These are phyloP conservation scores for Boechera retrofracta DNA, from an alignment of 345 rosid species.

Conservation along the genomic window DNA sequence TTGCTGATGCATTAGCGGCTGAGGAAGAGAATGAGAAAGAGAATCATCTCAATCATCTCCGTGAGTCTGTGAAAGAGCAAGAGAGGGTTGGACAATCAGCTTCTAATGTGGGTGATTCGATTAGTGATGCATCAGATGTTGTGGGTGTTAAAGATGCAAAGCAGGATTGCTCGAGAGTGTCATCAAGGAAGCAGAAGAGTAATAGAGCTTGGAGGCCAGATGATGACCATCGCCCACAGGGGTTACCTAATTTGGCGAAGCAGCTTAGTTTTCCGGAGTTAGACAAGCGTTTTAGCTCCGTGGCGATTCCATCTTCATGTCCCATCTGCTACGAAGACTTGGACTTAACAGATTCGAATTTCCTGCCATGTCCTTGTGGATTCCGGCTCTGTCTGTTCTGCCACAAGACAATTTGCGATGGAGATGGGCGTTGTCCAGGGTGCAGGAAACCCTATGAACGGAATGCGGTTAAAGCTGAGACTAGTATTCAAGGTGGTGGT, in stretches of 20 bases:
- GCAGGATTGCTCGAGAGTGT: slow-evolving; percentile 40
- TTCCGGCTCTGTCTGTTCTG: slow-evolving; percentile 93
- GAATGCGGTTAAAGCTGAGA: slow-evolving; percentile 56
- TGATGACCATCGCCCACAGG: slow-evolving; percentile 79
- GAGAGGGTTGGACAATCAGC: slow-evolving; percentile 43
- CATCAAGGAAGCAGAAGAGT: slow-evolving; percentile 46
- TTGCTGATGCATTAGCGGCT: slow-evolving; percentile 93
- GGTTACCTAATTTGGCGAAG: slow-evolving; percentile 73
- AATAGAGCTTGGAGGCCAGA: slow-evolving; percentile 81
- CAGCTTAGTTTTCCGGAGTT: slow-evolving; percentile 63
- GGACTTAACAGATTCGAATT: slow-evolving; percentile 80
- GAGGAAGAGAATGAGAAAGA: slow-evolving; percentile 52
- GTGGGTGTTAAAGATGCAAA: slow-evolving; percentile 34
- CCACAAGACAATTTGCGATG: slow-evolving; percentile 90
- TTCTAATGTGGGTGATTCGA: slow-evolving; percentile 23
- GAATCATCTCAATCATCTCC: slow-evolving; percentile 3
- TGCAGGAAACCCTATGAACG: slow-evolving; percentile 81
- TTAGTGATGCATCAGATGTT: slow-evolving; percentile 33
- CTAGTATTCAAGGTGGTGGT: slow-evolving; percentile 60
- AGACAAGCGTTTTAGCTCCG: slow-evolving; percentile 50
- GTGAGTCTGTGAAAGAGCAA: slow-evolving; percentile 38
- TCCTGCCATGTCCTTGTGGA: slow-evolving; percentile 88
- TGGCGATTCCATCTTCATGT: slow-evolving; percentile 55
- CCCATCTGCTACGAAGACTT: slow-evolving; percentile 89
- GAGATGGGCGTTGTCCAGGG: slow-evolving; percentile 98